phyloP scores from a whole-genome alignment of 352 stramenopile genomes.

The Globisporangium heterothallicum region DNA sequence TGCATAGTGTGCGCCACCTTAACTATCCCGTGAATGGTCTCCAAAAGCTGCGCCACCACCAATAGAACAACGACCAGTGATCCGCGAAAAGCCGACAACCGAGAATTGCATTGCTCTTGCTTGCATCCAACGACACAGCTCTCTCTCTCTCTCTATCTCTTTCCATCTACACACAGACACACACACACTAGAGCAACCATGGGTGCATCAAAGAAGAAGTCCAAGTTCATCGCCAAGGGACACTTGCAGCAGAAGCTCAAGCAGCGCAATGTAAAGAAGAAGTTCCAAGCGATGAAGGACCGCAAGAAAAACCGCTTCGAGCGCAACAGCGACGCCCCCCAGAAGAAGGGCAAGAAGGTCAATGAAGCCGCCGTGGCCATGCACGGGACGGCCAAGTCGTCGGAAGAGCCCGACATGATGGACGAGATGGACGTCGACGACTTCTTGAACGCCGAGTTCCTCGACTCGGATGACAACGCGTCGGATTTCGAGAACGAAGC shows the following conservation, averaged over 20 bases:
- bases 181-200: conserved; percentile 20
- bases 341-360: conserved; percentile 34
- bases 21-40: not conserved
- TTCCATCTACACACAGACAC: not conserved
- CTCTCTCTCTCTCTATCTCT: not conserved
- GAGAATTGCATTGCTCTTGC: conserved; percentile 5
- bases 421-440: conserved; percentile 88
- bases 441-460: conserved; percentile 78
- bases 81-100: conserved; percentile 9
- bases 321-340: conserved; percentile 54
- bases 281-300: conserved; percentile 72
- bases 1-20: not conserved
- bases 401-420: conserved; percentile 68
- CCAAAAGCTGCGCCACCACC: not conserved
- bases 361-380: conserved; percentile 18
- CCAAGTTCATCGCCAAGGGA: conserved; percentile 85
- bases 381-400: not conserved
- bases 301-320: conserved; percentile 70
- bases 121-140: not conserved
- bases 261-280: conserved; percentile 82
- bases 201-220: conserved; percentile 80
- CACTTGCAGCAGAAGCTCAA: conserved; percentile 75
- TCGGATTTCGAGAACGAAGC: conserved; percentile 17
- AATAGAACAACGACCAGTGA: conserved; percentile 9
- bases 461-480: conserved; percentile 54